phyloP scores from a whole-genome alignment of 164 flowering plant species.

The Vitis cinerea region DNA sequence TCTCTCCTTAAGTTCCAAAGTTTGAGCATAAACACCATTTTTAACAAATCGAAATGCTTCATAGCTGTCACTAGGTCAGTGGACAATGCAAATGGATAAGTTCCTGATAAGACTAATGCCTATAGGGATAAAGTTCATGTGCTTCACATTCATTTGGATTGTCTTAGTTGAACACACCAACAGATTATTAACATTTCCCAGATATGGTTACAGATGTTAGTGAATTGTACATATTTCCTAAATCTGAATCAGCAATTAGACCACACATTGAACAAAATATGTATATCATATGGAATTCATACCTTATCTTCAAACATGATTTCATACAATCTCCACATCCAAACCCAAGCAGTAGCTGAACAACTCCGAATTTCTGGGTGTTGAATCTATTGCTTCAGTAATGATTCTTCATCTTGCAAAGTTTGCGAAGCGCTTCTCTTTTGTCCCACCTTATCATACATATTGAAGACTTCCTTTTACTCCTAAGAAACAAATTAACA shows the following conservation, averaged over 20 bases:
- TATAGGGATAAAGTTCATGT: background rate
- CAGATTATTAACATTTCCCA: background rate
- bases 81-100: background rate
- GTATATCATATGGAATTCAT: background rate
- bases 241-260: background rate
- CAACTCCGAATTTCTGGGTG: too few relatives aligned
- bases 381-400: too few relatives aligned
- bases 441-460: background rate
- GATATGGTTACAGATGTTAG: background rate
- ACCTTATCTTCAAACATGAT: background rate
- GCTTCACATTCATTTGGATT: background rate
- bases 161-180: background rate
- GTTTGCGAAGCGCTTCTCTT: background rate
- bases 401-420: background rate
- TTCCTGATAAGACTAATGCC: background rate
- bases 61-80: background rate
- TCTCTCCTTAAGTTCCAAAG: background rate
- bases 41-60: too few relatives aligned
- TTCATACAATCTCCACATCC: background rate
- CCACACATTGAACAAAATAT: background rate
- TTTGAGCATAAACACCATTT: background rate
- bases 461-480: background rate
- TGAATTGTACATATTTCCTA: too few relatives aligned
- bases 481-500: background rate
- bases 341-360: too few relatives aligned